Evolutionary conservation across 148 eudicot genomes (phyloP), one percentile per base, ranked within the genome.

Genomic region (Silene latifolia): DNA sequence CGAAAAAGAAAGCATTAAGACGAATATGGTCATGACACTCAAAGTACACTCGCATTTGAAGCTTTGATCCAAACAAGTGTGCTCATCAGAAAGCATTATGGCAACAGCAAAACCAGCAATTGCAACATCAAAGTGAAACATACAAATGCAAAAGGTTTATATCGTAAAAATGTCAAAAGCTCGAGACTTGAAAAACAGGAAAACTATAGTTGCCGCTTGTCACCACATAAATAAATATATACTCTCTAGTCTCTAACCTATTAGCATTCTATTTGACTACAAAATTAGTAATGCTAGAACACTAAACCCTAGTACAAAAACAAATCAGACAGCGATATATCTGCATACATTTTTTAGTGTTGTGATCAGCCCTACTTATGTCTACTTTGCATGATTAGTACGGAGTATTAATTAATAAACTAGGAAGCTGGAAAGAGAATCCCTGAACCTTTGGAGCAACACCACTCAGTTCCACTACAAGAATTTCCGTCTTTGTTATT

Each of bases 361-460:
- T 65, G 65, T 77, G 15, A 47, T 68, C 69, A 72, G 67, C 76
- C 65, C 71, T 39, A 39, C 44, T 7, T 39, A 39, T 39, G 8
- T 39, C 44, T n/a, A 29, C 65, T 74, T 75, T 23, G 48, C 56
- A 42, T 67, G 78, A 67, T 56, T 67, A 67, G 12, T 75, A 67
- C 35, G 35, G 35, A 32, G 35, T 32, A 32, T 20, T 39, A 46
- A 21, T 65, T 18, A 79, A 44, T 47, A 63, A 48, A 72, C 48
- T 7, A 35, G 48, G 63, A 74, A 71, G 44, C n/a, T 59, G 56
- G 64, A 67, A 57, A 25, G 72, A 69, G 79, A 66, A 69, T 74
- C 82, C 86, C 88, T 27, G 24, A 48, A 24, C 74, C 73, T 72
- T 72, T 59, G 89, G 89, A 86, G 64, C 77, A 83, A 78, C 81